These are phyloP conservation scores for Falciphora oryzae DNA, from an alignment of 2,329 filamentous ascomycete species.

Conservation along the genomic window DNA sequence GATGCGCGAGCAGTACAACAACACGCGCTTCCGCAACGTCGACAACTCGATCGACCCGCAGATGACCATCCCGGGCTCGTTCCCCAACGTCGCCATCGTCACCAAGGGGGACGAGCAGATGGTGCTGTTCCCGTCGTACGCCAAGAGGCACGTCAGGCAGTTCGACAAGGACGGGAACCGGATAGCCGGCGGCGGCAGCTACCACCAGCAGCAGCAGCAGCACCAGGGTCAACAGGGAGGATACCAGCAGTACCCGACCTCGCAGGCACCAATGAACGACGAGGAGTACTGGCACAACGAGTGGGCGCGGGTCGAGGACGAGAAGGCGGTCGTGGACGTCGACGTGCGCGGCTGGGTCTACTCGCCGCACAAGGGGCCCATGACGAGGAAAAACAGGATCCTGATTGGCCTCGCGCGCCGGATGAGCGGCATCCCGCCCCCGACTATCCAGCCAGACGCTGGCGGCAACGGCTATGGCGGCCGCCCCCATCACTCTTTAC, in stretches of 20 bases:
- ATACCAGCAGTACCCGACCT: slow-evolving; percentile 20
- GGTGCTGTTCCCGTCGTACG: slow-evolving; percentile 93
- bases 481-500: slow-evolving; percentile 22
- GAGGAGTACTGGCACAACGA: slow-evolving; percentile 71
- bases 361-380: slow-evolving; percentile 73
- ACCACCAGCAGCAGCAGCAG: slow-evolving; percentile 25
- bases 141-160: slow-evolving; percentile 66
- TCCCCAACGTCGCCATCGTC: slow-evolving; percentile 78
- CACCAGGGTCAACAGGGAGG: slow-evolving; percentile 22
- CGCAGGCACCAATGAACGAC: slow-evolving; percentile 44
- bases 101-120: slow-evolving; percentile 82
- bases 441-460: slow-evolving; percentile 37
- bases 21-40: slow-evolving; percentile 37
- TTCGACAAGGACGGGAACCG: slow-evolving; percentile 38
- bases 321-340: slow-evolving; percentile 83
- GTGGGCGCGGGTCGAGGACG: slow-evolving; percentile 75
- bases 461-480: slow-evolving; percentile 20
- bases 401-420: slow-evolving; percentile 81
- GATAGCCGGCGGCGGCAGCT: slow-evolving; percentile 24
- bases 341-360: slow-evolving; percentile 97
- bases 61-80: slow-evolving; percentile 63
- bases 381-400: slow-evolving; percentile 81
- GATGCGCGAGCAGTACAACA: slow-evolving; percentile 53
- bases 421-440: slow-evolving; percentile 77
- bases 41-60: slow-evolving; percentile 28